These are phyloP conservation scores for Phaeosphaeria sp. DNA, from an alignment of 2,329 filamentous ascomycete genomes.

Conservation along the genomic window DNA sequence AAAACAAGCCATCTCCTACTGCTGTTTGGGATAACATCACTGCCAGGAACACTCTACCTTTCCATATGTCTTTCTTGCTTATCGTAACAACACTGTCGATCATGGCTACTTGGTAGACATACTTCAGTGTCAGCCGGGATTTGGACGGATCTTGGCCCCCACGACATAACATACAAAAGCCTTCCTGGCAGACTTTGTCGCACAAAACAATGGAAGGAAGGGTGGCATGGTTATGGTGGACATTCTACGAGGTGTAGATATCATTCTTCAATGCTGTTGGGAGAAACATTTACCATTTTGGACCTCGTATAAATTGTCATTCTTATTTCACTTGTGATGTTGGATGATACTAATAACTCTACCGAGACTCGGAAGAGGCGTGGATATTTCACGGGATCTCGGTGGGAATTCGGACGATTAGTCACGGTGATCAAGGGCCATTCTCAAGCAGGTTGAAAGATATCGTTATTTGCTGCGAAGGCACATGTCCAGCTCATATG, in stretches of 20 bases:
- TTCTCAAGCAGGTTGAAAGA: neutral
- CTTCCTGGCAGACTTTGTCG: constrained; percentile 15
- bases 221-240: constrained; percentile 22
- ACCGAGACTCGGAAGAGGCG: constrained; percentile 16
- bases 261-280: constrained; percentile 16
- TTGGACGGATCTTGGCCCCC: constrained; percentile 12
- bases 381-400: constrained; percentile 20
- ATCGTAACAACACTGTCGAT: constrained; percentile 29
- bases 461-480: neutral
- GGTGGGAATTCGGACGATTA: constrained; percentile 20
- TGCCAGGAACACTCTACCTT: constrained; percentile 33
- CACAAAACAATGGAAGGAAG: constrained; percentile 18
- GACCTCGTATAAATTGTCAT: neutral
- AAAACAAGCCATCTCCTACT: constrained; percentile 34
- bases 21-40: constrained; percentile 31
- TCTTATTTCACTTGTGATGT: neutral
- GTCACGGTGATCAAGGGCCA: constrained; percentile 4
- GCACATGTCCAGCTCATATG: neutral
- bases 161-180: neutral
- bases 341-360: neutral
- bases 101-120: constrained; percentile 23
- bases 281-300: neutral
- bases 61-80: constrained; percentile 43
- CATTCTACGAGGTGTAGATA: constrained; percentile 24
- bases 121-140: constrained; percentile 15